These are phyloP conservation scores for Sclerotinia subarctica DNA, from an alignment of 2,329 filamentous ascomycete species.

Conservation along the genomic window DNA sequence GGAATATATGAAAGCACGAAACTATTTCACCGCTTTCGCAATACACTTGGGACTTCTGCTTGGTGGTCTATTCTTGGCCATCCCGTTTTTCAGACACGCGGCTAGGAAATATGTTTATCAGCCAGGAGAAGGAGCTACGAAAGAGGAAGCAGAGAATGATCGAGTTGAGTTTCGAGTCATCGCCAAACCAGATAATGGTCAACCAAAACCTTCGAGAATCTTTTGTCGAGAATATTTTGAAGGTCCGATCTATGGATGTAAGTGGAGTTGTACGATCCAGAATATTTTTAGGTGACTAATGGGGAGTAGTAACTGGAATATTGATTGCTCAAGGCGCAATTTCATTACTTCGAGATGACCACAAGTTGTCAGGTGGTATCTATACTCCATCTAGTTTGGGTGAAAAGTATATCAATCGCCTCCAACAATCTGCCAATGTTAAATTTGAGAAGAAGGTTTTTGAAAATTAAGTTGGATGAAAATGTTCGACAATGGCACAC, in stretches of 20 bases:
- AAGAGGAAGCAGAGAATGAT: constrained; percentile 55
- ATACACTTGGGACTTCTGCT: constrained; percentile 50
- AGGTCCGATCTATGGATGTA: constrained; percentile 64
- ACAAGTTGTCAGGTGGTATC: constrained; percentile 60
- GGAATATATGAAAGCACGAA: constrained; percentile 52
- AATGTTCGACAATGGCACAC: background rate
- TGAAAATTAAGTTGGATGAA: constrained; percentile 26
- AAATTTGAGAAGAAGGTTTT: constrained; percentile 55
- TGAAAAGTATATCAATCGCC: constrained; percentile 60
- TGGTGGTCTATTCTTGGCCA: constrained; percentile 41
- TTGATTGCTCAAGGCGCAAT: constrained; percentile 62
- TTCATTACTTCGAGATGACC: constrained; percentile 61
- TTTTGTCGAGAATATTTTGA: constrained; percentile 53
- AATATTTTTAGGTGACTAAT: constrained; percentile 21
- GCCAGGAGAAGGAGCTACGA: constrained; percentile 54
- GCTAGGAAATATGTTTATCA: constrained; percentile 46
- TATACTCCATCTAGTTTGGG: constrained; percentile 72
- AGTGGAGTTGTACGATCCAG: constrained; percentile 36
- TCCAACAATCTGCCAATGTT: constrained; percentile 56
- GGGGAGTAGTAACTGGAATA: constrained; percentile 57
- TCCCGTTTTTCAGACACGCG: constrained; percentile 43
- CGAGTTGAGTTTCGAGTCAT: constrained; percentile 62
- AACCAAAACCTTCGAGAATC: constrained; percentile 42
- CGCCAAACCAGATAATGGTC: constrained; percentile 55
- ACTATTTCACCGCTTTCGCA: constrained; percentile 48